phyloP scores from a whole-genome alignment of 1,284 basidiomycete species.

The Ceratobasidium sp. region DNA sequence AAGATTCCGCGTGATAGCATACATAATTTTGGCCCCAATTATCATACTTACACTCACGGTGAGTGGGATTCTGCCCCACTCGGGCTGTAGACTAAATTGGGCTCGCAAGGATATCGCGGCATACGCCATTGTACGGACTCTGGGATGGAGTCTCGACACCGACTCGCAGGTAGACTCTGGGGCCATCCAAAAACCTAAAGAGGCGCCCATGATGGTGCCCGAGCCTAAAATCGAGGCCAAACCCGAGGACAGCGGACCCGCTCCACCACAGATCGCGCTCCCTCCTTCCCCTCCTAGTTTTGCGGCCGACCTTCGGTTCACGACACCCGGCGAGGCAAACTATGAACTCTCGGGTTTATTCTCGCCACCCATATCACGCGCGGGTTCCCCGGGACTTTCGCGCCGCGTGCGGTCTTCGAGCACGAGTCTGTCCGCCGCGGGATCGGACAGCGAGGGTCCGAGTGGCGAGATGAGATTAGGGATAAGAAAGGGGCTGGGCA shows the following conservation, averaged over 20 bases:
- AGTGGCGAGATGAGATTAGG: constrained; percentile 34
- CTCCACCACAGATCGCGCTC: constrained; percentile 63
- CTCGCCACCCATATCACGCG: constrained; percentile 42
- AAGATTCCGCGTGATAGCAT: constrained; percentile 71
- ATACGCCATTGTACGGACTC: constrained; percentile 84
- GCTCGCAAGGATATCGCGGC: constrained; percentile 72
- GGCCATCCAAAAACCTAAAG: constrained; percentile 31
- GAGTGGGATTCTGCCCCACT: constrained; percentile 44
- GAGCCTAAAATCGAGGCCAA: constrained; percentile 8
- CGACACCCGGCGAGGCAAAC: constrained; percentile 38
- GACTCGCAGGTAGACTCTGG: constrained; percentile 8
- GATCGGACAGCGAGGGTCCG: constrained; percentile 42
- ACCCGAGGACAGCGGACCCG: constrained; percentile 70
- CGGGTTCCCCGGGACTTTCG: constrained; percentile 39
- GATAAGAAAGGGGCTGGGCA: constrained; percentile 26
- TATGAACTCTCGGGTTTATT: constrained; percentile 43
- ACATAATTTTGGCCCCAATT: constrained; percentile 73
- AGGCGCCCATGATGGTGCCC: constrained; percentile 1
- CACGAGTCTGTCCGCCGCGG: constrained; percentile 40
- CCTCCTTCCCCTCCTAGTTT: constrained; percentile 34
- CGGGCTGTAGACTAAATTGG: constrained; percentile 25
- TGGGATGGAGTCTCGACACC: constrained; percentile 64
- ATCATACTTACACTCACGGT: constrained; percentile 75
- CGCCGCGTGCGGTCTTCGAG: constrained; percentile 42
- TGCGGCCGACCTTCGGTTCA: constrained; percentile 33